These are phyloP conservation scores for Karstenula rhodostoma DNA, from an alignment of 2,329 filamentous ascomycete species.

Conservation along the genomic window DNA sequence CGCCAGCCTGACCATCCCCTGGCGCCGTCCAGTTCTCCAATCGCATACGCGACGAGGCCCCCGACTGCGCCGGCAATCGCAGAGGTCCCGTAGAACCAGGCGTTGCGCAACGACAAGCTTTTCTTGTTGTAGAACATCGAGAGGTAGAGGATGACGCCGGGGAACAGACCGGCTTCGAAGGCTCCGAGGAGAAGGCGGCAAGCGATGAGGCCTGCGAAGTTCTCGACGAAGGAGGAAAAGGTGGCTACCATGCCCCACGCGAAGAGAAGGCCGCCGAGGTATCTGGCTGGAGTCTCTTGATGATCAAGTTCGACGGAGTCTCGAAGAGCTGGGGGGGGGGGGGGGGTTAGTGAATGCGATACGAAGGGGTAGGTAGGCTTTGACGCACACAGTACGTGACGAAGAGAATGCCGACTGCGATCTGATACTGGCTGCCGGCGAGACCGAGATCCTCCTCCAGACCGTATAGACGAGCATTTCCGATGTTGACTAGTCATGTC, in stretches of 20 bases:
- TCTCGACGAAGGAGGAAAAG: constrained; percentile 36
- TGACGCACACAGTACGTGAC: constrained; percentile 15
- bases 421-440: constrained; percentile 30
- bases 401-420: constrained; percentile 30
- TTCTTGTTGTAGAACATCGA: constrained; percentile 71
- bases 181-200: constrained; percentile 38
- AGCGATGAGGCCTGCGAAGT: constrained; percentile 35
- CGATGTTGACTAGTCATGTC: constrained; percentile 31
- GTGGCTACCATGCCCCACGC: constrained; percentile 36
- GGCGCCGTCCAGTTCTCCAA: constrained; percentile 35
- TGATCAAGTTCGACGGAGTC: constrained; percentile 55
- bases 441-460: constrained; percentile 24
- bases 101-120: constrained; percentile 43
- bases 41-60: constrained; percentile 51
- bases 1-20: constrained; percentile 34
- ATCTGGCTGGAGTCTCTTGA: constrained; percentile 52
- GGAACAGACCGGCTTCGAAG: constrained; percentile 58
- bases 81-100: constrained; percentile 46
- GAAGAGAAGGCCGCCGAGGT: constrained; percentile 34
- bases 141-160: constrained; percentile 67
- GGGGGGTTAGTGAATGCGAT: constrained; percentile 61
- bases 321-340: constrained; percentile 55
- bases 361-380: constrained; percentile 58
- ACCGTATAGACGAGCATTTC: constrained; percentile 51
- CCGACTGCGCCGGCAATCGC: constrained; percentile 50